Percentiles rank a stretch among this genome's conserved stretches.
Conservation (phyloP, 768 basidiomycete genomes). For the Tephrocybe sp. region DNA sequence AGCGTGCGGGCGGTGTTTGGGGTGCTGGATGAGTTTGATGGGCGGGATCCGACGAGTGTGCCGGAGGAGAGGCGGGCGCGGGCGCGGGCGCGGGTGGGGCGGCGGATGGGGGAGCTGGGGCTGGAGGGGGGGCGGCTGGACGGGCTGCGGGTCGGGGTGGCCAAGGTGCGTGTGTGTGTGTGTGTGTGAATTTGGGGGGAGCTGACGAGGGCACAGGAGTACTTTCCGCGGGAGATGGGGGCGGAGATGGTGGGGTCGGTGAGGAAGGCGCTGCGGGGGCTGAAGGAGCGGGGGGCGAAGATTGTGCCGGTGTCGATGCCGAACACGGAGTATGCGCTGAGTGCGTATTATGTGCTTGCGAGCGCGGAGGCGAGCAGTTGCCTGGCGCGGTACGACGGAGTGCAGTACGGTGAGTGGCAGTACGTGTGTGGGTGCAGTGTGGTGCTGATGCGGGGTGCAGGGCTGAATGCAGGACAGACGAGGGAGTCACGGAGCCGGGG, state of each 20-base stretch:
- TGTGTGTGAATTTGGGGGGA: background rate
- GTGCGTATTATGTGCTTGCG: constrained; percentile 95
- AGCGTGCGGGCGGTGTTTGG: constrained; percentile 60
- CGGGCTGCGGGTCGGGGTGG: constrained; percentile 73
- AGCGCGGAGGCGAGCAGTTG: constrained; percentile 94
- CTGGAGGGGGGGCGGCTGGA: constrained; percentile 26
- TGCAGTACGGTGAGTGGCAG: constrained; percentile 67
- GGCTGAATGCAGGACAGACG: constrained; percentile 49
- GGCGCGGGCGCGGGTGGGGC: constrained; percentile 15
- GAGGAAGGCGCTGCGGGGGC: constrained; percentile 40
- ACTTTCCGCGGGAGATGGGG: constrained; percentile 73
- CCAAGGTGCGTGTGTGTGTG: constrained; percentile 44
- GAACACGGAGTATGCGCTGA: constrained; percentile 66
- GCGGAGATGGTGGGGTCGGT: constrained; percentile 42
- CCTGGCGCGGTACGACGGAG: constrained; percentile 85
- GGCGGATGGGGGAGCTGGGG: constrained; percentile 15
- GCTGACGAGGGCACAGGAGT: constrained; percentile 49
- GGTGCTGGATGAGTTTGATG: constrained; percentile 63
- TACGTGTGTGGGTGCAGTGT: background rate
- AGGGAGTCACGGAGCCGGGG: constrained; percentile 70
- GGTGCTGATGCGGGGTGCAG: constrained; percentile 28
- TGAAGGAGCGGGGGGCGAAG: constrained; percentile 56
- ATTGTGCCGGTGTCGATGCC: constrained; percentile 77
- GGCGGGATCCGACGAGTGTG: constrained; percentile 61
- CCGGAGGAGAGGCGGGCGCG: constrained; percentile 32